Conservation (phyloP, 768 basidiomycete genomes). For the Cubamyces sp. region DNA sequence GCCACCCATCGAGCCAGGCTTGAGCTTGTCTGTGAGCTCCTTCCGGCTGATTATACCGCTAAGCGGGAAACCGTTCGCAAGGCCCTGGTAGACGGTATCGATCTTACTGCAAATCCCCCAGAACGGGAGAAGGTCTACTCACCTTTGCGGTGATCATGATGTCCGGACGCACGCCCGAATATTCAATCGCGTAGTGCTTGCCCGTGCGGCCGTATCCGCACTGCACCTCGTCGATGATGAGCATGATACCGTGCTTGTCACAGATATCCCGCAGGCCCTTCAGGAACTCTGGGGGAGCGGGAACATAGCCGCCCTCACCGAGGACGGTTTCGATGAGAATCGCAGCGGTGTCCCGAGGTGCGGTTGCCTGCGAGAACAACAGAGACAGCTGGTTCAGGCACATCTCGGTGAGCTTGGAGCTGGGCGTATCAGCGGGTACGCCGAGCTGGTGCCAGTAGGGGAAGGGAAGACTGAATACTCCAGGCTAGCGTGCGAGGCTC, state of each 20-base stretch:
- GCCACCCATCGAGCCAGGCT: slow-evolving; percentile 85
- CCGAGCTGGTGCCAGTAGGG: slow-evolving; percentile 93
- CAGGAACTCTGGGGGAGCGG: slow-evolving; percentile 81
- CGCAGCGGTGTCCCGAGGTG: slow-evolving; percentile 88
- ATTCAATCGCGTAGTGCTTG: slow-evolving; percentile 77
- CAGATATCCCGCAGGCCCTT: slow-evolving; percentile 82
- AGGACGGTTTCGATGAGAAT: slow-evolving; percentile 92
- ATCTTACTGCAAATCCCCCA: background rate
- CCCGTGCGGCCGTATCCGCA: slow-evolving; percentile 90
- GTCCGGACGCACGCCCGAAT: slow-evolving; percentile 86
- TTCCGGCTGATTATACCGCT: slow-evolving; percentile 82
- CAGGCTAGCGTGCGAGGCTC: slow-evolving; percentile 56
- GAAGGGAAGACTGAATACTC: slow-evolving; percentile 79
- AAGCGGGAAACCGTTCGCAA: slow-evolving; percentile 93
- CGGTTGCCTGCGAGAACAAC: slow-evolving; percentile 76
- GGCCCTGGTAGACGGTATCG: slow-evolving; percentile 48
- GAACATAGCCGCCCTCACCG: slow-evolving; percentile 95
- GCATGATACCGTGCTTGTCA: slow-evolving; percentile 81
- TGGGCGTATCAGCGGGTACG: slow-evolving; percentile 55
- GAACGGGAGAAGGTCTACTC: background rate
- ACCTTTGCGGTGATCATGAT: slow-evolving; percentile 91
- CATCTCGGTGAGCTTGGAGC: slow-evolving; percentile 58
- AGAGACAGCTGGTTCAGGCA: slow-evolving; percentile 85
- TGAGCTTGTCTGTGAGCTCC: slow-evolving; percentile 78
- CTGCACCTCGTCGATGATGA: slow-evolving; percentile 90